A percentile compares a stretch with the other conserved stretches of the same genome.
Evolutionary conservation across 2,329 filamentous ascomycete species (phyloP).

Genomic region (Didymella pinodella): DNA sequence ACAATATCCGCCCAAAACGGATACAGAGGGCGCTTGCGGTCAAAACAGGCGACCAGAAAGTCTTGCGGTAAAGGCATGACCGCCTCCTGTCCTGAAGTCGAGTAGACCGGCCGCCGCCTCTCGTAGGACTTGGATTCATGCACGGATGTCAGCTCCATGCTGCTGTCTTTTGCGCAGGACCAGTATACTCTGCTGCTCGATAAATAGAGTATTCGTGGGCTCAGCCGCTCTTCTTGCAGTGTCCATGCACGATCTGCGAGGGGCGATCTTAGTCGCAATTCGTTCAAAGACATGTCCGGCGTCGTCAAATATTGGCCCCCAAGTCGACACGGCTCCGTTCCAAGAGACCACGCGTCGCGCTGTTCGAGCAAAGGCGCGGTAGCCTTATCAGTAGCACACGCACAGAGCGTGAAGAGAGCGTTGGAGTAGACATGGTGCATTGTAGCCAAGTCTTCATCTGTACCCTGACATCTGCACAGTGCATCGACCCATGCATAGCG

Average conservation of each 20-base stretch:
- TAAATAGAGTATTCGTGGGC: background rate
- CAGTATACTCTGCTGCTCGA: background rate
- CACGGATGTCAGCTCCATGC: background rate
- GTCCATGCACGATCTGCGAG: background rate
- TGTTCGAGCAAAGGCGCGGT: background rate
- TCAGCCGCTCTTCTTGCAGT: background rate
- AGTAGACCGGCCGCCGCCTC: background rate
- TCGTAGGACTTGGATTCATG: background rate
- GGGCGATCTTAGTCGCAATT: background rate
- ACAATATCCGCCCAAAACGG: background rate
- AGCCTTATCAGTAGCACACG: background rate
- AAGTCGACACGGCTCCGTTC: background rate
- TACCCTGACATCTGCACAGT: background rate
- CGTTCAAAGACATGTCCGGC: background rate
- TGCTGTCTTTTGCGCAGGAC: background rate
- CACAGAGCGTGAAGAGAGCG: background rate
- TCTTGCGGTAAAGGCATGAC: too few species aligned
- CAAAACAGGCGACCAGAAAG: background rate
- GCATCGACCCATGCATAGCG: background rate
- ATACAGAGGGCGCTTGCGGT: background rate
- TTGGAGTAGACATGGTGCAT: background rate
- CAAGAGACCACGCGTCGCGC: background rate
- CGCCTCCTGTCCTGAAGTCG: too few species aligned
- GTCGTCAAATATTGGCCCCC: background rate
- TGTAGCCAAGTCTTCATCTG: background rate